Percentiles rank a stretch among this genome's conserved stretches.
Evolutionary conservation across 1,284 basidiomycete genomes (phyloP).

Genomic region (Trichosporon sp.): DNA sequence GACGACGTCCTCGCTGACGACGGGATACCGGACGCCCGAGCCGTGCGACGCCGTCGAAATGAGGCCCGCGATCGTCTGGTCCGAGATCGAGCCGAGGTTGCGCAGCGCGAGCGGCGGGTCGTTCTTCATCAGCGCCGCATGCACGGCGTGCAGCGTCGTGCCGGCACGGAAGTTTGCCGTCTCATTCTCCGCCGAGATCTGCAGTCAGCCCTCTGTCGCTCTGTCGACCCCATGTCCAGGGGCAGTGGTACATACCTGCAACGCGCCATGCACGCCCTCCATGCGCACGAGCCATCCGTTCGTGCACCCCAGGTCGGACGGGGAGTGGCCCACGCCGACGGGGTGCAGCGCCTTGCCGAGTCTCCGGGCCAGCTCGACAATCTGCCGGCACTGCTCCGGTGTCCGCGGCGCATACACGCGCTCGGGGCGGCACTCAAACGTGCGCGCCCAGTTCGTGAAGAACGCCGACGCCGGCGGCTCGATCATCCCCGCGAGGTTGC

Average conservation of each 20-base stretch:
- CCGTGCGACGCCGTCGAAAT: conserved; percentile 95
- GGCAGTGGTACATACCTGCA: conserved; percentile 60
- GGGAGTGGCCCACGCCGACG: conserved; percentile 86
- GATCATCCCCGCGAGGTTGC: not conserved
- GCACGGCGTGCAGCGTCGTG: conserved; percentile 69
- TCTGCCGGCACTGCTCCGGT: conserved; percentile 65
- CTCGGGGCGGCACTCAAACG: conserved; percentile 50
- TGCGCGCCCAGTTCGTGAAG: conserved; percentile 56
- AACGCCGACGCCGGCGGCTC: conserved; percentile 14
- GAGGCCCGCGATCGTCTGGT: conserved; percentile 91
- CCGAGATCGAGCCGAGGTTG: conserved; percentile 93
- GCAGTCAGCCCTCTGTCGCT: conserved; percentile 6
- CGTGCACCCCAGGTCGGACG: conserved; percentile 86
- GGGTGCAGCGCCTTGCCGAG: conserved; percentile 70
- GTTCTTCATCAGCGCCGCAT: conserved; percentile 60
- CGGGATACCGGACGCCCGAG: conserved; percentile 72
- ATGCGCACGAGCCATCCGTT: conserved; percentile 76
- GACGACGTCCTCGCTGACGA: conserved; percentile 76
- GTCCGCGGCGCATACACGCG: conserved; percentile 71
- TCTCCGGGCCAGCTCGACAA: conserved; percentile 78
- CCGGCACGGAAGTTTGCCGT: conserved; percentile 64
- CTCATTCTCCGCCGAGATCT: conserved; percentile 69
- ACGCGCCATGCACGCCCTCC: conserved; percentile 61
- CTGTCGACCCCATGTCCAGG: not conserved
- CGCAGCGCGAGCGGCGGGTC: conserved; percentile 69